Percentiles rank a stretch among this genome's conserved stretches.
These are phyloP conservation scores for Fusarium sp. DNA, from an alignment of 2,329 filamentous ascomycete species.

Conservation along the genomic window DNA sequence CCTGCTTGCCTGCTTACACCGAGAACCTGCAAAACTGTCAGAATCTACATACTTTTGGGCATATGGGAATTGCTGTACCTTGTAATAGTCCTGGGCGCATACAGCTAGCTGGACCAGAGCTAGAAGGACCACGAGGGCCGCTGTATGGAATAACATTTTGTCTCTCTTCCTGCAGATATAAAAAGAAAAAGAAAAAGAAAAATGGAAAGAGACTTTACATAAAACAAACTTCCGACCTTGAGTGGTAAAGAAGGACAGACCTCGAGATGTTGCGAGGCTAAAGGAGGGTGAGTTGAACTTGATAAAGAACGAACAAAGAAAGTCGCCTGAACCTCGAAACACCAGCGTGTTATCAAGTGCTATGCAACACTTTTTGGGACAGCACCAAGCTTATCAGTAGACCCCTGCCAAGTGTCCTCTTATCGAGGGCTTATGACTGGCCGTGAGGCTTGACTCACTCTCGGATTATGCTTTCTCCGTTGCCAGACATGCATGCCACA, in stretches of 20 bases:
- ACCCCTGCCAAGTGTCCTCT: constrained; percentile 19
- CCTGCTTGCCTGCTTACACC: constrained; percentile 81
- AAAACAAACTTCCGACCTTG: background rate
- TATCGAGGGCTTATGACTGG: constrained; percentile 41
- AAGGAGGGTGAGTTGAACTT: constrained; percentile 1
- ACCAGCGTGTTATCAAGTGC: constrained; percentile 51
- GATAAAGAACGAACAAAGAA: constrained; percentile 20
- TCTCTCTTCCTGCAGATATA: constrained; percentile 21
- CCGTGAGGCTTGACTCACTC: background rate
- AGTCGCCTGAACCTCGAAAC: constrained; percentile 28
- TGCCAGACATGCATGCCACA: background rate
- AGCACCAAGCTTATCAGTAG: constrained; percentile 24
- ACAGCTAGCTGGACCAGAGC: constrained; percentile 63
- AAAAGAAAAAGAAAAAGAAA: constrained; percentile 6
- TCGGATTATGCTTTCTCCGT: constrained; percentile 21
- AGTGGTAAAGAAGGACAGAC: background rate
- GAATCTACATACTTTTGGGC: background rate
- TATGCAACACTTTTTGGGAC: constrained; percentile 31
- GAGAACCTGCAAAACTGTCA: constrained; percentile 67
- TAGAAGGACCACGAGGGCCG: constrained; percentile 62
- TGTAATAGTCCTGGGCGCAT: constrained; percentile 80
- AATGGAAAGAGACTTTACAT: background rate
- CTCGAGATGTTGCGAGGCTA: constrained; percentile 2
- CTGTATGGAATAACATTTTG: constrained; percentile 63
- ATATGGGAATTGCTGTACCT: constrained; percentile 57